Conservation (phyloP, 371 early-diverging fungal genomes). For the Mucor piriformis region DNA sequence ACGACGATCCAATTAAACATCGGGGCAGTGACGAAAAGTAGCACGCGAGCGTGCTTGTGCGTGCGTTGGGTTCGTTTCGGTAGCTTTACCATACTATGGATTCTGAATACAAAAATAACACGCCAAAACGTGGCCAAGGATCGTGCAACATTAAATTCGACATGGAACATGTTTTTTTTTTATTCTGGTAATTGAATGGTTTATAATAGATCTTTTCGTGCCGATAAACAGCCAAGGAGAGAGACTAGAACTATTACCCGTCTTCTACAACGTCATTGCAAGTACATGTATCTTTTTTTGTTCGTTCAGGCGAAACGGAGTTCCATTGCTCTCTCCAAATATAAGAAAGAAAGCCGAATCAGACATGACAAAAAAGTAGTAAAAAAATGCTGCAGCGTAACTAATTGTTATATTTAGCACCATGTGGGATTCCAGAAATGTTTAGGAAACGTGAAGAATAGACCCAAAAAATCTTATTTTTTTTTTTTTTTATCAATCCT, state of each 20-base stretch:
- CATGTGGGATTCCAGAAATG: constrained; percentile 18
- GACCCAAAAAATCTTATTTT: constrained; percentile 1
- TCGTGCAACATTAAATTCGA: constrained; percentile 15
- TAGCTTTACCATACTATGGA: neutral
- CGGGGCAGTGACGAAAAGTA: neutral
- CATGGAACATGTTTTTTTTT: constrained; percentile 12
- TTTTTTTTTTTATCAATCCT: neutral
- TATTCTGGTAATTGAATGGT: neutral
- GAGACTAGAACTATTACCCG: neutral
- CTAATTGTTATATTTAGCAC: constrained; percentile 2
- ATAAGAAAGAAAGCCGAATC: constrained; percentile 6
- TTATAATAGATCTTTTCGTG: constrained; percentile 4
- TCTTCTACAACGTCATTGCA: neutral
- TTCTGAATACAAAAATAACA: constrained; percentile 6
- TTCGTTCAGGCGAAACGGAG: neutral
- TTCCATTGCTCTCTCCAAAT: constrained; percentile 1
- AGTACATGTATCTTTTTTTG: neutral
- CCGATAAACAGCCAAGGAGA: neutral
- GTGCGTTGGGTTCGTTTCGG: neutral
- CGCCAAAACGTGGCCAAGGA: constrained; percentile 19
- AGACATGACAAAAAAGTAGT: neutral
- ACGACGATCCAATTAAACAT: neutral
- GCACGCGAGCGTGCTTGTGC: constrained; percentile 1
- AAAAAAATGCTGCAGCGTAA: neutral
- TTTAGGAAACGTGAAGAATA: constrained; percentile 11